Evolutionary conservation across 2,329 filamentous ascomycete genomes (phyloP), one percentile per base, ranked within the genome.

Genomic region (Alternaria gansuensis): DNA sequence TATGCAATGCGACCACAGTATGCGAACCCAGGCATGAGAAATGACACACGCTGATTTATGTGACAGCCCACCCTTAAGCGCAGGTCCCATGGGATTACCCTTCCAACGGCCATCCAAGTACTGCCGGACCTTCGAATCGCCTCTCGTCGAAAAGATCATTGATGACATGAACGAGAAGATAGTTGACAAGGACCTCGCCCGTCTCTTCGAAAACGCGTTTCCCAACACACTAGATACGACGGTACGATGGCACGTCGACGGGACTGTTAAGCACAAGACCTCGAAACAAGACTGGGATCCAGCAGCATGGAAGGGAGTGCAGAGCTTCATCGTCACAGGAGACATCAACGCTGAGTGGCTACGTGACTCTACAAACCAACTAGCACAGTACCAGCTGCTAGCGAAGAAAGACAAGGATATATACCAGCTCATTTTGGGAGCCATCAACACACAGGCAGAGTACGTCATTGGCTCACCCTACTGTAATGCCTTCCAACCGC

Each of bases 401-500:
- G 90, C 93, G 2, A 91, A 88, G 71, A 91, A 92, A 64, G 93
- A 98, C 72, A 85, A 87, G 37, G 85, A 84, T 40, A 88, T 99
- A 50, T 87, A 89, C 74, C 89, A 86, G 62, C 82, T 99, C 52
- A 92, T 99, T 26, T 82, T 96, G 1, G 95, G 95, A 23, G 94
- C 94, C 40, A 97, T 98, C 80, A 96, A 97, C 76, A 98, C 95
- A 0, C 95, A 99, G 79, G 86, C 91, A 14, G 94, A 98, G 77
- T 98, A 93, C 72, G 91, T 99, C 40, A 97, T 98, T 62, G 87
- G 92, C 71, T 93, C 91, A 1, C 95, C 95, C 0, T 99, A 98
- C 80, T 99, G 95, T 84, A 98, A 99, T 77, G 95, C 95, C 17
- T 99, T 98, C 78, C 95, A 99, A 76, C 94, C 95, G 4, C 95